These are phyloP conservation scores for Megacollybia platyphylla DNA, from an alignment of 1,284 basidiomycete genomes.

Conservation along the genomic window DNA sequence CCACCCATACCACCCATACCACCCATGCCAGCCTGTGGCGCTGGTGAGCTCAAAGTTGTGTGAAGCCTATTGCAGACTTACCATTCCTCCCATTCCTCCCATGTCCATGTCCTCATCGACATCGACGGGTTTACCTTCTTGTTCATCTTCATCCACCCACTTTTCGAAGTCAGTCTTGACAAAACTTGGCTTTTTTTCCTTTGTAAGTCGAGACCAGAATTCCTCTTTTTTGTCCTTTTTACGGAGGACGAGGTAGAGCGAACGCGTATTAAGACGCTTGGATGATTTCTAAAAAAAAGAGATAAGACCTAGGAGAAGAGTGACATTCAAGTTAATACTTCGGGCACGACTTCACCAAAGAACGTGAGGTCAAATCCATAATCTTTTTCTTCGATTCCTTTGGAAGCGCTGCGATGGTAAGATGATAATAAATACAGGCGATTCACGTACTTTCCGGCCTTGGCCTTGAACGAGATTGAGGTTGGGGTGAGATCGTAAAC, in stretches of 20 bases:
- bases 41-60: no score
- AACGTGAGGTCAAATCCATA: conserved; percentile 69
- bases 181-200: conserved; percentile 54
- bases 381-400: conserved; percentile 43
- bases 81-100: conserved; percentile 26
- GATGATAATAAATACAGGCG: neutral
- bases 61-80: no score
- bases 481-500: conserved; percentile 54
- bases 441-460: conserved; percentile 51
- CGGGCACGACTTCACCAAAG: conserved; percentile 60
- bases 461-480: conserved; percentile 59
- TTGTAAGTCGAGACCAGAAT: conserved; percentile 85
- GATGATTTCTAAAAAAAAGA: conserved; percentile 41
- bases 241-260: conserved; percentile 54
- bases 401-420: conserved; percentile 9
- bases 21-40: conserved; percentile 18
- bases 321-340: conserved; percentile 29
- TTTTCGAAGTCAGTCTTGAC: conserved; percentile 88
- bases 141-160: conserved; percentile 95
- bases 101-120: conserved; percentile 31
- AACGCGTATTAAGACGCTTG: conserved; percentile 52
- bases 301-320: conserved; percentile 7
- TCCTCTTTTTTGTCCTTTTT: conserved; percentile 71
- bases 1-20: conserved; percentile 20
- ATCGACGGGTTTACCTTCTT: conserved; percentile 43